Evolutionary conservation across 257 asterid genomes (phyloP).

Genomic region (Lycium barbarum): DNA sequence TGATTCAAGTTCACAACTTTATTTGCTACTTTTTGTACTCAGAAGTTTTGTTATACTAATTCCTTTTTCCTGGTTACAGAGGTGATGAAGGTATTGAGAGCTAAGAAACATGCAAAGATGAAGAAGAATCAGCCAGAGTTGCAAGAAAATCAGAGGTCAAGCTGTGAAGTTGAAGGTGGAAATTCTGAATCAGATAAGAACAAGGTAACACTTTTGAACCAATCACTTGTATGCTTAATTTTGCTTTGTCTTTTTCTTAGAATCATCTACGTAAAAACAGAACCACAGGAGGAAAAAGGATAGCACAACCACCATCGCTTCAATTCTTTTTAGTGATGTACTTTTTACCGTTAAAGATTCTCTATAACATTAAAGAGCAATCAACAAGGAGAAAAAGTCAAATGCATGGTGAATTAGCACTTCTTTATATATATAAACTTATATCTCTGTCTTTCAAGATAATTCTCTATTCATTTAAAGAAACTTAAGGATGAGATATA

Average conservation of each 20-base stretch:
- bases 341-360: not conserved
- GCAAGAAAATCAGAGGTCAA: slow-evolving; percentile 46
- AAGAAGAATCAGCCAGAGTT: slow-evolving; percentile 49
- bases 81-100: slow-evolving; percentile 82
- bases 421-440: not conserved
- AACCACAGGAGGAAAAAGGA: not conserved
- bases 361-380: not conserved
- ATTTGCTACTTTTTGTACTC: too few relatives aligned
- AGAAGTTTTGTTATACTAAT: not conserved
- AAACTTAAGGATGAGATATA: not conserved
- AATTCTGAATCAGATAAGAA: slow-evolving; percentile 44
- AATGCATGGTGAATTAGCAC: not conserved
- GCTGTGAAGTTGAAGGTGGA: slow-evolving; percentile 40
- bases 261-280: not conserved
- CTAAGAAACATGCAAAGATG: slow-evolving; percentile 83
- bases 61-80: slow-evolving; percentile 47
- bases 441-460: not conserved
- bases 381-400: not conserved
- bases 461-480: not conserved
- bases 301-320: not conserved
- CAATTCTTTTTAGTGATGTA: not conserved
- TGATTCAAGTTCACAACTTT: not conserved
- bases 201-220: slow-evolving; percentile 43
- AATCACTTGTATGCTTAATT: not conserved
- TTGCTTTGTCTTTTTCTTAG: not conserved